These are phyloP conservation scores for Vanilla planifolia DNA, from an alignment of 106 monocot genomes.

Conservation along the genomic window DNA sequence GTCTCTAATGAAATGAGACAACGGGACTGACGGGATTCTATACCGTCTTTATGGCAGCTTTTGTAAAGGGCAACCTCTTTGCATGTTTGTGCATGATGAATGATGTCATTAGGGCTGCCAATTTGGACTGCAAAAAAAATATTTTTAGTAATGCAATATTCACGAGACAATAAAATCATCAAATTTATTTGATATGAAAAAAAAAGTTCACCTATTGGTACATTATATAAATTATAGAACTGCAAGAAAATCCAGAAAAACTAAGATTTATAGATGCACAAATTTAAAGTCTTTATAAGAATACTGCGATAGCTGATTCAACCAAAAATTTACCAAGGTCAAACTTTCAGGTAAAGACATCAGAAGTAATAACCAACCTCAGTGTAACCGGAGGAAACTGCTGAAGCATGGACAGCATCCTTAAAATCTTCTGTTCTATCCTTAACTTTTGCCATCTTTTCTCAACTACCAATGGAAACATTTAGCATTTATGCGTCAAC, in stretches of 20 bases:
- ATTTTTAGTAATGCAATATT: neutral
- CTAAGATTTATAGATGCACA: no score
- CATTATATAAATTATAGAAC: no score
- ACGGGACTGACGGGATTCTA: neutral
- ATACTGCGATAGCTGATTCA: neutral
- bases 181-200: neutral
- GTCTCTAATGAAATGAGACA: neutral
- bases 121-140: constrained; percentile 46
- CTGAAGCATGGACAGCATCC: constrained; percentile 50
- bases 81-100: constrained; percentile 78
- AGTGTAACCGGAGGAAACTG: constrained; percentile 52
- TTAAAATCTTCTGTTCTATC: constrained; percentile 94
- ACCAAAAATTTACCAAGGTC: neutral
- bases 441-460: constrained; percentile 52
- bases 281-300: no score
- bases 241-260: no score
- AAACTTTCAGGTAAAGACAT: neutral
- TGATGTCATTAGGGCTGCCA: constrained; percentile 62
- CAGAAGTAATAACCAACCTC: constrained; percentile 40
- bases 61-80: constrained; percentile 57
- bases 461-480: neutral
- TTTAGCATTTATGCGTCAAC: neutral
- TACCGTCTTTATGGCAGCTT: constrained; percentile 87
- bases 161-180: no score
- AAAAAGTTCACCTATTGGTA: no score